Evolutionary conservation across 1,284 basidiomycete species (phyloP), one percentile per base, ranked within the genome.

Genomic region (Fistulina hepatica): DNA sequence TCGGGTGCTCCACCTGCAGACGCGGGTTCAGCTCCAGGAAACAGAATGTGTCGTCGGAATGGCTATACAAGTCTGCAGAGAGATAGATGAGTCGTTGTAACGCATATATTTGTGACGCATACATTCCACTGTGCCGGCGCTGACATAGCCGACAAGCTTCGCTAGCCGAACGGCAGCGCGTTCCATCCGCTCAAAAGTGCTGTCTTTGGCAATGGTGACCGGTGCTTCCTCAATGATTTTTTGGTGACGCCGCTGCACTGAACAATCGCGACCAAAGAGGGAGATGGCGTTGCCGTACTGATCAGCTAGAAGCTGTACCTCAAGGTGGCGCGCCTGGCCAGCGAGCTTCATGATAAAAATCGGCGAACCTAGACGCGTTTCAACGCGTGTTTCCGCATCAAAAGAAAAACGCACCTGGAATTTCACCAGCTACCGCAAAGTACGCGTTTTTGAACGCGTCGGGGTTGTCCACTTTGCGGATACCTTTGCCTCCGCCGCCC

Each of bases 271-370:
- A 52, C 95, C 95, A 54, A 98, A 99, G 40, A 99, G 73, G 38
- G 93, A 97, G 55, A 99, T 98, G 24, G 95, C 95, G 60, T 97
- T 97, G 44, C 95, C 95, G 60, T 98, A 99, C 62, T 98, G 95
- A 65, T 99, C 95, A 36, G 95, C 95, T 31, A 99, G 78, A 32
- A 99, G 76, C 63, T 99, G 95, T 19, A 98, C 95, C 63, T 99
- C 95, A 50, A 99, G 69, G 63, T 99, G 95, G 47, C 95, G 86
- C 25, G 95, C 95, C 50, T 89, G 83, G 17, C 93, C 92, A 23
- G 95, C 95, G 44, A 98, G 83, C 69, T 98, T 98, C 95, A 98
- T 98, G 65, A 99, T 90, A 63, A 99, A 98, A 52, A 99, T 93
- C 43, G 95, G 95, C 4, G 95, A 98, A 34, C 95, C 94, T 89